A percentile compares a stretch with the other conserved stretches of the same genome.
Conservation (phyloP, 2,329 filamentous ascomycete genomes). For the Sclerotinia sclerotiorum region DNA sequence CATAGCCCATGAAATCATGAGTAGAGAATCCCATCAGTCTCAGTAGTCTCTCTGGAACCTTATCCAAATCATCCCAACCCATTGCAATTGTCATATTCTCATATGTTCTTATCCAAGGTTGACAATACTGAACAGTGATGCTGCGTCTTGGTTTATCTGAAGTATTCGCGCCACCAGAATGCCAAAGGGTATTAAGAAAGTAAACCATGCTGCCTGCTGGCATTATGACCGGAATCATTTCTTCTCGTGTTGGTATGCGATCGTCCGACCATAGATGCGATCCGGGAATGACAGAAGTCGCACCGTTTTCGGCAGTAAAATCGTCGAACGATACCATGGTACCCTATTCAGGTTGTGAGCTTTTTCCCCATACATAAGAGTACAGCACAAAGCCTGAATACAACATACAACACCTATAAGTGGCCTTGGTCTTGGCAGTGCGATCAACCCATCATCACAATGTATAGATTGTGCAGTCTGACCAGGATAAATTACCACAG, state of each 20-base stretch:
- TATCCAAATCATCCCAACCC: slow-evolving; percentile 39
- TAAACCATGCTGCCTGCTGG: slow-evolving; percentile 38
- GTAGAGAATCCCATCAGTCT: slow-evolving; percentile 37
- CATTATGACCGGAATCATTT: slow-evolving; percentile 38
- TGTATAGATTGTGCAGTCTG: slow-evolving; percentile 42
- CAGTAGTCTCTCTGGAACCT: slow-evolving; percentile 34
- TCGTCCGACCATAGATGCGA: slow-evolving; percentile 38
- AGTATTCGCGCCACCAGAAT: slow-evolving; percentile 37
- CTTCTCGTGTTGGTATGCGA: slow-evolving; percentile 35
- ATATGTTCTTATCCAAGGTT: slow-evolving; percentile 43
- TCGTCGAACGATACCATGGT: slow-evolving; percentile 39
- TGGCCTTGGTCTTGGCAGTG: slow-evolving; percentile 37
- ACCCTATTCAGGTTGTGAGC: slow-evolving; percentile 30
- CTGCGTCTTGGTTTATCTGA: slow-evolving; percentile 30
- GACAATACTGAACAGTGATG: slow-evolving; percentile 39
- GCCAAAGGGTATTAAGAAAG: slow-evolving; percentile 39
- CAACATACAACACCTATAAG: slow-evolving; percentile 36
- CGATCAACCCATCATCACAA: slow-evolving; percentile 41
- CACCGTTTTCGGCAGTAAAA: slow-evolving; percentile 39
- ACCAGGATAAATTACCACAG: slow-evolving; percentile 44
- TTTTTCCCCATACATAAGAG: neutral
- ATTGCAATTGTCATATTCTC: slow-evolving; percentile 44
- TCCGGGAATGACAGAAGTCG: slow-evolving; percentile 38
- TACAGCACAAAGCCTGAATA: neutral
- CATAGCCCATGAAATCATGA: slow-evolving; percentile 39